A percentile compares a stretch with the other conserved stretches of the same genome.
phyloP scores from a whole-genome alignment of 768 basidiomycete species.

The Tulasnella sp. region DNA sequence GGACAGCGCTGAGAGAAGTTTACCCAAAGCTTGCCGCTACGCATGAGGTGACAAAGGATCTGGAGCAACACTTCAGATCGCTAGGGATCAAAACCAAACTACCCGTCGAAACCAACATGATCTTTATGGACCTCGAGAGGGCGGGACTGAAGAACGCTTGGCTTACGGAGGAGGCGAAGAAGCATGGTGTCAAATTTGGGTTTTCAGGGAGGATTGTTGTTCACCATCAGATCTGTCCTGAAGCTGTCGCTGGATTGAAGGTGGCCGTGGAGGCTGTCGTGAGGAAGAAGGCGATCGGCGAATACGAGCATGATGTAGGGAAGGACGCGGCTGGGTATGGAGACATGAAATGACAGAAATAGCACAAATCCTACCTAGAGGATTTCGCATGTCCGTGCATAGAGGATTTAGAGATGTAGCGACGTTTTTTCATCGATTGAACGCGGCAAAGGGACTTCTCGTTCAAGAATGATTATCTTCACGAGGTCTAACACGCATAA shows the following conservation, averaged over 20 bases:
- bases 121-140: conserved; percentile 14
- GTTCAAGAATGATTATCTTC: too few relatives aligned
- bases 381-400: too few relatives aligned
- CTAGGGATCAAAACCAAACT: conserved; percentile 12
- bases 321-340: not conserved
- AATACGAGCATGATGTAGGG: not conserved
- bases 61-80: conserved; percentile 1
- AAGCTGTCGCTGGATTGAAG: conserved; percentile 15
- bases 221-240: conserved; percentile 17
- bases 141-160: conserved; percentile 13
- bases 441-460: too few relatives aligned
- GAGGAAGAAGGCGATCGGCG: not conserved
- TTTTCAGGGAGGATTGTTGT: conserved; percentile 13
- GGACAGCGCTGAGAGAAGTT: conserved; percentile 12
- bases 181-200: conserved; percentile 17
- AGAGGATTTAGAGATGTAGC: too few relatives aligned
- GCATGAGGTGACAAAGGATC: conserved; percentile 15
- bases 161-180: conserved; percentile 14
- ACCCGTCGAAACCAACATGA: conserved; percentile 18
- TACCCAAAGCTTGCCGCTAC: conserved; percentile 12
- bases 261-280: conserved; percentile 1
- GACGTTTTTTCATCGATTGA: too few relatives aligned
- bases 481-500: too few relatives aligned
- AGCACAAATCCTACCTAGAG: too few relatives aligned
- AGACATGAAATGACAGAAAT: not conserved